Evolutionary conservation across 352 stramenopile genomes (phyloP), one percentile per base, ranked within the genome.

Genomic region (Phytophthora capsici): DNA sequence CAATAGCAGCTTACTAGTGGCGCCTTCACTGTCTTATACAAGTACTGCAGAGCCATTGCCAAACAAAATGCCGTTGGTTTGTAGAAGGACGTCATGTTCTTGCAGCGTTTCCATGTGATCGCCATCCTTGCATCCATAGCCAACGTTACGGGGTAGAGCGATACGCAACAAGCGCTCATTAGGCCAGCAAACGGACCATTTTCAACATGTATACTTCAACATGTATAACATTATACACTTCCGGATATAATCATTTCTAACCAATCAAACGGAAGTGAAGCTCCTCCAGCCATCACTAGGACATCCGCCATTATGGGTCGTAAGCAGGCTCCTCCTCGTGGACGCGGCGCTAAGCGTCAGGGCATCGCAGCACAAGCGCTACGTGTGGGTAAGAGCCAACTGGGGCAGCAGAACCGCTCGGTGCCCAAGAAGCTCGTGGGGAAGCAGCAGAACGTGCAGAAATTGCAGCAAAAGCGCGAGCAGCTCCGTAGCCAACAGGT

Each of bases 401-500:
- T 76, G 2, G 68, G 60, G 1, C 63, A 71, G 52, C 59, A 69
- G 32, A 71, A 67, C 37, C 57, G 63, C 22, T 46, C 62, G 41
- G 19, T 34, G 19, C 53, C 56, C n/a, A 75, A 73, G 44, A 78
- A 71, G 17, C 72, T 77, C 9, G 75, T 69, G 55, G 65, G 69
- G 14, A 89, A 88, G 73, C 63, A 84, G 59, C 72, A 80, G 55
- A 80, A 57, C 36, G 64, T 55, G 45, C 71, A 82, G 28, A 80
- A 82, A 10, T 62, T 91, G 30, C 71, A 76, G 36, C 69, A 88
- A 32, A 89, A 91, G 63, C 83, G 83, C 61, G 73, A 91, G 36
- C 77, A 90, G 64, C 76, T 91, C 40, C 78, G 79, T 26, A 75
- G 70, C 56, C 72, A 78, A 47, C 70, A 88, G 56, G 60, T 89